These are phyloP conservation scores for Cicer yamashitae DNA, from an alignment of 306 rosid species.

Conservation along the genomic window DNA sequence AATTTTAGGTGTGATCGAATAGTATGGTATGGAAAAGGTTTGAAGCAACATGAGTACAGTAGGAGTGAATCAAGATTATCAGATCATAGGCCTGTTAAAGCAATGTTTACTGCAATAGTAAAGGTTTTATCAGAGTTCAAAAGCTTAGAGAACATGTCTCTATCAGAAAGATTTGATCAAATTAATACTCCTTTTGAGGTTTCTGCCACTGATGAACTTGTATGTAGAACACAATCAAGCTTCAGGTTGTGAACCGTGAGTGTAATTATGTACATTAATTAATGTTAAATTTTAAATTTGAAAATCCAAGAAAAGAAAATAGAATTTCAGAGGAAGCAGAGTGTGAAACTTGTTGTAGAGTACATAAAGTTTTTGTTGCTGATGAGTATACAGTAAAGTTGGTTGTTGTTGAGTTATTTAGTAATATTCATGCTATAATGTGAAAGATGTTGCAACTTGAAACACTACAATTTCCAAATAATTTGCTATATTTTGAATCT, in stretches of 20 bases:
- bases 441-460: constrained; percentile 20
- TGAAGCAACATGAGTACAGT: constrained; percentile 67
- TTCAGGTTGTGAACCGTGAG: constrained; percentile 45
- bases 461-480: constrained; percentile 11
- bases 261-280: constrained; percentile 32
- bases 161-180: constrained; percentile 62
- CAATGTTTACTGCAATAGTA: constrained; percentile 65
- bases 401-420: constrained; percentile 39
- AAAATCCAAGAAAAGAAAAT: neutral
- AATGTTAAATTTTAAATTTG: constrained; percentile 22
- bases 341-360: constrained; percentile 20
- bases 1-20: constrained; percentile 82
- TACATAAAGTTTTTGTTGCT: constrained; percentile 39
- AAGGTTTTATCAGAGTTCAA: constrained; percentile 38
- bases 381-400: constrained; percentile 56
- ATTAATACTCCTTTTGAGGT: constrained; percentile 56
- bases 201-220: constrained; percentile 51
- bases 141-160: constrained; percentile 49
- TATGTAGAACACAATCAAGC: constrained; percentile 50
- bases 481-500: constrained; percentile 10
- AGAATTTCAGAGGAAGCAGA: constrained; percentile 4
- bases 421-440: constrained; percentile 14
- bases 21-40: constrained; percentile 73
- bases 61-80: constrained; percentile 79
- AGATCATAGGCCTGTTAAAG: constrained; percentile 87